Evolutionary conservation across 2,329 filamentous ascomycete genomes (phyloP).

Genomic region (Colletotrichum liriopes): DNA sequence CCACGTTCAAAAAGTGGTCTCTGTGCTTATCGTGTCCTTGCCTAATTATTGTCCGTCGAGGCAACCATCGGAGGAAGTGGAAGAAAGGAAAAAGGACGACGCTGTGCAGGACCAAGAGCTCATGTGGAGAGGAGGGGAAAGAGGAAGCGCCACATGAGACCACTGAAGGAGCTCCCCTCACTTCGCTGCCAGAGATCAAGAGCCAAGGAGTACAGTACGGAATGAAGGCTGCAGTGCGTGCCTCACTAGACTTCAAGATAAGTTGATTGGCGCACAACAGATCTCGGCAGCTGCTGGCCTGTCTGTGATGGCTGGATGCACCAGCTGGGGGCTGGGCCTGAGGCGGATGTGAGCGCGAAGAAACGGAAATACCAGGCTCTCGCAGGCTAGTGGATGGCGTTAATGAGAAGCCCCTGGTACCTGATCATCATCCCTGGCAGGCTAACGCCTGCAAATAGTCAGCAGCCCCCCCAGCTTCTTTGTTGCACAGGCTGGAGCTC

Average conservation of each 20-base stretch:
- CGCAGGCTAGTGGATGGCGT: neutral
- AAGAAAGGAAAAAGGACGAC: neutral
- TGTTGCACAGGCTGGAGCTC: neutral
- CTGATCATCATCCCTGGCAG: neutral
- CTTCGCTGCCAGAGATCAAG: neutral
- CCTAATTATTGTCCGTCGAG: neutral
- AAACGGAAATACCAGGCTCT: too few relatives aligned
- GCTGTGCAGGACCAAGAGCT: neutral
- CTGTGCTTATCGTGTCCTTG: neutral
- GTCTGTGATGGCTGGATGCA: neutral
- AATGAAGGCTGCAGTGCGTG: neutral
- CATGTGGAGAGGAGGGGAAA: conserved; percentile 7
- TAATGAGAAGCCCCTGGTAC: neutral
- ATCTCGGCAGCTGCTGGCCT: conserved; percentile 28
- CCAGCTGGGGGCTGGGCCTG: neutral
- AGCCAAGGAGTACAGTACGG: too few relatives aligned
- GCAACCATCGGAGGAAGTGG: neutral
- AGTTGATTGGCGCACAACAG: conserved; percentile 6
- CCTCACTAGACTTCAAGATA: neutral
- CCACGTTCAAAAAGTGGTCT: neutral
- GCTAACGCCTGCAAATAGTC: conserved; percentile 6
- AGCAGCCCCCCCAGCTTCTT: conserved; percentile 12
- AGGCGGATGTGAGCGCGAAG: neutral
- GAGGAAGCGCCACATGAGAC: neutral
- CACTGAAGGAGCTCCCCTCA: neutral